Conservation (phyloP, 2,329 filamentous ascomycete species). For the Fusarium xyrophilum region DNA sequence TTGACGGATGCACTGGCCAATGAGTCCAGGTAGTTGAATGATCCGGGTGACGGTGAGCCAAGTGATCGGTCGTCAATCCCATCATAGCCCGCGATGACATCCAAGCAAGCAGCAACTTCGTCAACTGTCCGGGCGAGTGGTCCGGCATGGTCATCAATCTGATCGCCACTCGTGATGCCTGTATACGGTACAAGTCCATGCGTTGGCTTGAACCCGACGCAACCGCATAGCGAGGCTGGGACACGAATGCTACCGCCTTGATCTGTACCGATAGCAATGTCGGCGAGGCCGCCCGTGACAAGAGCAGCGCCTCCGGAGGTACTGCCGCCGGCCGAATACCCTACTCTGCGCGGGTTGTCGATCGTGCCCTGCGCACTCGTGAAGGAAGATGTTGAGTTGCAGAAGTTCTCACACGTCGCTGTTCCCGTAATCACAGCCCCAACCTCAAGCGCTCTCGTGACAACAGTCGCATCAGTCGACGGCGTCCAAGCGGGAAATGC, state of each 20-base stretch:
- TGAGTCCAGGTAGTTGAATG: conserved; percentile 27
- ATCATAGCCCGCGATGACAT: conserved; percentile 57
- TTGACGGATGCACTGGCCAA: background rate
- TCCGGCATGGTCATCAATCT: conserved; percentile 59
- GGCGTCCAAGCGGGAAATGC: conserved; percentile 58
- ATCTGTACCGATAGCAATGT: conserved; percentile 57
- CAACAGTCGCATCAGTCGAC: conserved; percentile 60
- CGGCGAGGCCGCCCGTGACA: conserved; percentile 52
- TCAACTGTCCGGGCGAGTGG: conserved; percentile 51
- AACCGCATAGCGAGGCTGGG: conserved; percentile 50
- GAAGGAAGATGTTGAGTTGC: conserved; percentile 56
- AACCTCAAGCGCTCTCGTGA: conserved; percentile 57
- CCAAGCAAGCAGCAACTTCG: conserved; percentile 52
- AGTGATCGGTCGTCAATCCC: conserved; percentile 55
- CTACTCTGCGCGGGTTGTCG: conserved; percentile 53
- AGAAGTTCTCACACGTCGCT: conserved; percentile 61
- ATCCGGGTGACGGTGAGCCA: conserved; percentile 43
- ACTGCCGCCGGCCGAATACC: conserved; percentile 58
- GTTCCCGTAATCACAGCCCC: conserved; percentile 59
- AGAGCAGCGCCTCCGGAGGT: conserved; percentile 56
- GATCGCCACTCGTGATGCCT: conserved; percentile 55
- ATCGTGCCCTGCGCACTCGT: conserved; percentile 55
- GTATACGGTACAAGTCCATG: conserved; percentile 60
- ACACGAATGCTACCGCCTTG: conserved; percentile 57
- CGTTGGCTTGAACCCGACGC: conserved; percentile 59